Conservation (phyloP, 371 early-diverging fungal genomes). For the Synchytrium microbalum region DNA sequence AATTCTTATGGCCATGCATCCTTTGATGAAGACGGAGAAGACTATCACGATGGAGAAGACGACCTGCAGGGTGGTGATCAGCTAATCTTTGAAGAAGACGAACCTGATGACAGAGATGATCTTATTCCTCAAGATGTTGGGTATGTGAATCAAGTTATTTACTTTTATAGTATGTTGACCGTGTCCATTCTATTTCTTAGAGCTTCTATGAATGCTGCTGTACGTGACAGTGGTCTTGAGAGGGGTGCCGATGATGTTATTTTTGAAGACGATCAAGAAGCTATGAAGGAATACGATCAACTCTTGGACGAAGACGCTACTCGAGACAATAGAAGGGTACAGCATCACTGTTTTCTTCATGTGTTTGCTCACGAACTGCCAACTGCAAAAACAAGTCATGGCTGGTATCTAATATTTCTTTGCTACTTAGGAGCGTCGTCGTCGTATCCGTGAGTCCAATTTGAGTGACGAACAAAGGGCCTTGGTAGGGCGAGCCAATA, state of each 20-base stretch:
- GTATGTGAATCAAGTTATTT: no score
- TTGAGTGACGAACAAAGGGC: not conserved
- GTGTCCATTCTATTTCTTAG: no score
- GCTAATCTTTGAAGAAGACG: not conserved
- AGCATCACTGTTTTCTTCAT: no score
- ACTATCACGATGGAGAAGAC: not conserved
- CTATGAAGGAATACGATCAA: not conserved
- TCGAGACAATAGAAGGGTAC: not conserved
- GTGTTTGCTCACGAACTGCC: no score
- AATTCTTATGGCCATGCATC: not conserved
- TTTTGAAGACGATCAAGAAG: not conserved
- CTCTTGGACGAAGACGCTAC: not conserved
- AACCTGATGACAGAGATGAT: not conserved
- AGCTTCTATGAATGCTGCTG: not conserved
- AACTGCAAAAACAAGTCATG: no score
- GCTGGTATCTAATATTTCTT: no score
- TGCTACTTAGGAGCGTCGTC: not conserved
- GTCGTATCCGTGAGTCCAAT: not conserved
- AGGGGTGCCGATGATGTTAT: not conserved
- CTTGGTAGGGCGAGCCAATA: conserved; percentile 56
- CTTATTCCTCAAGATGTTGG: not conserved
- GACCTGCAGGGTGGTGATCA: not conserved
- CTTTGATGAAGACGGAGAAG: not conserved
- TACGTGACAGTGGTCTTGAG: not conserved
- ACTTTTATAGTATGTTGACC: no score